A percentile compares a stretch with the other conserved stretches of the same genome.
These are phyloP conservation scores for Pythium aphanidermatum DNA, from an alignment of 352 stramenopile genomes.

Conservation along the genomic window DNA sequence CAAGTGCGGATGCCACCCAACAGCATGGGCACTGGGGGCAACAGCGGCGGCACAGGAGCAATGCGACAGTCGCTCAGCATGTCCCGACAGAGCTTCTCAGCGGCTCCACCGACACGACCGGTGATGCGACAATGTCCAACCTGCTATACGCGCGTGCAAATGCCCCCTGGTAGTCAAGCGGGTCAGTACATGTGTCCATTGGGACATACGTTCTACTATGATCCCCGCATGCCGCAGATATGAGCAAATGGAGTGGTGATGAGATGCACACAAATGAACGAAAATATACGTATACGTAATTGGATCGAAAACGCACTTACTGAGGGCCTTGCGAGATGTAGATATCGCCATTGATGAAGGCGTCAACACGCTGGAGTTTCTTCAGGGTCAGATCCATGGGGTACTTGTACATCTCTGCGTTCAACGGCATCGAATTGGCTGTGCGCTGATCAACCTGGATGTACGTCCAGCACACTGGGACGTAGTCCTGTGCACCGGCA, in stretches of 20 bases:
- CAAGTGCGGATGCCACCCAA: conserved; percentile 38
- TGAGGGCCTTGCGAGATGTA: conserved; percentile 53
- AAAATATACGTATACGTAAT: neutral
- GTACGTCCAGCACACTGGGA: conserved; percentile 80
- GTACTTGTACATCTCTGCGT: conserved; percentile 81
- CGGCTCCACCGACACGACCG: conserved; percentile 24
- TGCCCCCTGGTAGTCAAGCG: conserved; percentile 75
- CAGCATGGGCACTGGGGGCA: too few species aligned
- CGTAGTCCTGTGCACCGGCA: conserved; percentile 34
- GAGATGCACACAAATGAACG: neutral
- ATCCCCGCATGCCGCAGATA: conserved; percentile 37
- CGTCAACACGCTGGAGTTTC: conserved; percentile 61
- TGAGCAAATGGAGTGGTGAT: neutral
- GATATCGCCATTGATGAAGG: conserved; percentile 71
- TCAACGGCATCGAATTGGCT: conserved; percentile 59
- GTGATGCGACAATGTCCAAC: conserved; percentile 85
- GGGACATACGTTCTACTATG: conserved; percentile 84
- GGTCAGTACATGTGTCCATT: conserved; percentile 88
- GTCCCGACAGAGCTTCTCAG: conserved; percentile 16
- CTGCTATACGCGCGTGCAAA: conserved; percentile 85
- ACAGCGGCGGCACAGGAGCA: conserved; percentile 12
- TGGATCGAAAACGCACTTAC: neutral
- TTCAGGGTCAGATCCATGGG: conserved; percentile 72
- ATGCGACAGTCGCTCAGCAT: conserved; percentile 22
- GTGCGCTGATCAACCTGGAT: conserved; percentile 77